Percentiles rank a stretch among this genome's conserved stretches.
phyloP scores from a whole-genome alignment of 2,329 filamentous ascomycete species.

The Colletotrichum musae region DNA sequence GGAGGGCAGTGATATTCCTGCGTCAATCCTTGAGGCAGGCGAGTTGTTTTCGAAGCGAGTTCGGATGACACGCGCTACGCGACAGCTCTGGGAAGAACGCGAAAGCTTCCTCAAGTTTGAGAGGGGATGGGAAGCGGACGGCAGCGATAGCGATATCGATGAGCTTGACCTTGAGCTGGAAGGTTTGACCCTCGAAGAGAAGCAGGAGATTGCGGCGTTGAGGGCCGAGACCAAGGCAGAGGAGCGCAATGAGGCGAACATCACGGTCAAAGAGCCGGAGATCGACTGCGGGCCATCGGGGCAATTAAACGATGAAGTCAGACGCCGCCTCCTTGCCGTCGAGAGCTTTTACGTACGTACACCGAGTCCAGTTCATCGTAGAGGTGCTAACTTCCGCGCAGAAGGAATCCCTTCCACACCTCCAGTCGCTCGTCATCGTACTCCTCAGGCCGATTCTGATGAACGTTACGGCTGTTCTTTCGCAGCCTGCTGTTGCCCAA shows the following conservation, averaged over 20 bases:
- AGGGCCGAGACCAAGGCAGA: constrained; percentile 55
- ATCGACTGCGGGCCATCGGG: constrained; percentile 66
- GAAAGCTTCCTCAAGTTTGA: constrained; percentile 94
- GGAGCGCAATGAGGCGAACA: constrained; percentile 44
- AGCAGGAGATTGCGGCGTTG: constrained; percentile 58
- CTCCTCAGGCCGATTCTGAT: constrained; percentile 89
- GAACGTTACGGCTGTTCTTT: constrained; percentile 88
- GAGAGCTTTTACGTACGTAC: constrained; percentile 84
- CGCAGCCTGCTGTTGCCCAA: constrained; percentile 66
- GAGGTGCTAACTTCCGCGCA: constrained; percentile 52
- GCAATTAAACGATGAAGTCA: constrained; percentile 67
- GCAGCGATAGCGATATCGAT: constrained; percentile 62
- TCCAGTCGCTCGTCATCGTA: constrained; percentile 95
- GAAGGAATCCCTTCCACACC: constrained; percentile 82
- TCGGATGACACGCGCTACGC: constrained; percentile 90
- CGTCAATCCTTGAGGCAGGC: constrained; percentile 95
- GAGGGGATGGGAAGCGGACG: constrained; percentile 82
- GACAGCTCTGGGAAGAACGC: constrained; percentile 94
- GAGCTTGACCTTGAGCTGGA: constrained; percentile 62
- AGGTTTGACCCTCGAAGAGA: constrained; percentile 59
- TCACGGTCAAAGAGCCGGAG: constrained; percentile 49
- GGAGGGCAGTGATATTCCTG: constrained; percentile 94
- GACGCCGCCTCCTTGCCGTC: constrained; percentile 78
- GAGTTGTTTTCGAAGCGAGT: constrained; percentile 92
- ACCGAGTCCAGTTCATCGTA: constrained; percentile 38